A percentile compares a stretch with the other conserved stretches of the same genome.
Evolutionary conservation across 148 eudicot species (phyloP).

Genomic region (Beta vulgaris): DNA sequence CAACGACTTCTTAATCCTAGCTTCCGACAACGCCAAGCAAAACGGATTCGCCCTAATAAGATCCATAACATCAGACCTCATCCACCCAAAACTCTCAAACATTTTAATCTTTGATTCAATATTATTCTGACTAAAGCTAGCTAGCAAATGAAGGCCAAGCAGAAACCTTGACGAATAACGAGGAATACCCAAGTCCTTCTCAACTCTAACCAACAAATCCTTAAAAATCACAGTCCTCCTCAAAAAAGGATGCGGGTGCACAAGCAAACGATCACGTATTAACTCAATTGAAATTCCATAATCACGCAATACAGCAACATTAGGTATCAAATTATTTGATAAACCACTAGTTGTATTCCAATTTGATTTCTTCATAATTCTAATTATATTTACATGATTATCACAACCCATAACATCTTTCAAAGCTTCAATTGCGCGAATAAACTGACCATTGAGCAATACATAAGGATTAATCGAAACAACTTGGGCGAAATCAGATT

Average conservation of each 20-base stretch:
- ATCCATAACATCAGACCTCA: slow-evolving; percentile 14
- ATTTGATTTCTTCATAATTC: too few relatives aligned
- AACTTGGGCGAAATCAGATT: slow-evolving; percentile 26
- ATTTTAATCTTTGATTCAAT: slow-evolving; percentile 23
- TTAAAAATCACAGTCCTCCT: background rate
- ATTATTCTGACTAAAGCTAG: slow-evolving; percentile 2
- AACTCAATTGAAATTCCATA: slow-evolving; percentile 23
- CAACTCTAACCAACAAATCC: slow-evolving; percentile 9
- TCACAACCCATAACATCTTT: slow-evolving; percentile 18
- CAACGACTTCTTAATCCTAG: slow-evolving; percentile 22
- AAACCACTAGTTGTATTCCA: too few relatives aligned
- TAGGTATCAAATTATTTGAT: background rate
- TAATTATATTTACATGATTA: too few relatives aligned
- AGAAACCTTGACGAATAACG: slow-evolving; percentile 20
- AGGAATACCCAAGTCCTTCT: slow-evolving; percentile 27
- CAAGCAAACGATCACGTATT: slow-evolving; percentile 7
- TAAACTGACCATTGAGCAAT: background rate
- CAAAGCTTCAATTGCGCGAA: slow-evolving; percentile 8
- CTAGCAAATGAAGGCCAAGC: slow-evolving; percentile 4
- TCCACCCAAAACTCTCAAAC: slow-evolving; percentile 33
- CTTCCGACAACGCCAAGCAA: slow-evolving; percentile 20
- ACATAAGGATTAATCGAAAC: slow-evolving; percentile 5
- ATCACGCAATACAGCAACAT: slow-evolving; percentile 21
- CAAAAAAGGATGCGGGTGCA: background rate
- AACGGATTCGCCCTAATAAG: slow-evolving; percentile 21